phyloP scores from a whole-genome alignment of 495 filamentous ascomycete species.

The Penicillium lagena region DNA sequence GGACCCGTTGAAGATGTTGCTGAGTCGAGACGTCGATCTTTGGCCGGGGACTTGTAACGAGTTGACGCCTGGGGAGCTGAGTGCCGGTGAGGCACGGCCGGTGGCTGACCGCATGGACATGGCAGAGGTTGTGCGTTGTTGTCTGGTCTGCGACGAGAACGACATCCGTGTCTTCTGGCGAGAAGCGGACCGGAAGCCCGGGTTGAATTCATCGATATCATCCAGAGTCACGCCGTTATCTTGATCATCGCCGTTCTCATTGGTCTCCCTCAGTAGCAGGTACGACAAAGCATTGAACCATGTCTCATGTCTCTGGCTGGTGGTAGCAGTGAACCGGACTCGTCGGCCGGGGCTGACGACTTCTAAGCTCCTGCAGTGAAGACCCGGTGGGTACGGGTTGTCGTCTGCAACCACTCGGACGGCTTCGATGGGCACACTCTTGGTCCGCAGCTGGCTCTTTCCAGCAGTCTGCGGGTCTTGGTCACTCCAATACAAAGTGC shows the following conservation, averaged over 20 bases:
- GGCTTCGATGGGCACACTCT: constrained; percentile 91
- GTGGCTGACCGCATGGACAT: constrained; percentile 40
- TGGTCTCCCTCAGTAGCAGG: constrained; percentile 67
- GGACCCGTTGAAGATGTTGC: constrained; percentile 37
- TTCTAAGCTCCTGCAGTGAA: constrained; percentile 88
- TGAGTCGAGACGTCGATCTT: constrained; percentile 37
- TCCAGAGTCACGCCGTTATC: constrained; percentile 61
- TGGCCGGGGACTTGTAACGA: constrained; percentile 33
- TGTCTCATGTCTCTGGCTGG: constrained; percentile 89
- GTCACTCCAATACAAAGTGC: constrained; percentile 95
- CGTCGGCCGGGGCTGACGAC: constrained; percentile 83
- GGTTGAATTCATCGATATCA: constrained; percentile 89
- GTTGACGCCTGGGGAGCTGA: constrained; percentile 37
- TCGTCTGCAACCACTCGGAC: constrained; percentile 93
- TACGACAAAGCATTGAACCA: constrained; percentile 99
- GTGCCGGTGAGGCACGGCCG: constrained; percentile 35
- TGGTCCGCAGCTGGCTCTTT: constrained; percentile 73
- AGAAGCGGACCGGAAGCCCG: constrained; percentile 50
- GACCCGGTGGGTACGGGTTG: constrained; percentile 88
- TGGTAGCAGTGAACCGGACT: constrained; percentile 89
- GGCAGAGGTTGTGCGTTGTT: constrained; percentile 34
- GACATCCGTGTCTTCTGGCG: constrained; percentile 56
- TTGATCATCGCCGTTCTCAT: constrained; percentile 50
- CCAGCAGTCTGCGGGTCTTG: constrained; percentile 76
- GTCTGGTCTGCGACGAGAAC: constrained; percentile 71